Percentiles rank a stretch among this genome's conserved stretches.
Evolutionary conservation across 257 asterid genomes (phyloP).

Genomic region (Nicotiana knightiana): DNA sequence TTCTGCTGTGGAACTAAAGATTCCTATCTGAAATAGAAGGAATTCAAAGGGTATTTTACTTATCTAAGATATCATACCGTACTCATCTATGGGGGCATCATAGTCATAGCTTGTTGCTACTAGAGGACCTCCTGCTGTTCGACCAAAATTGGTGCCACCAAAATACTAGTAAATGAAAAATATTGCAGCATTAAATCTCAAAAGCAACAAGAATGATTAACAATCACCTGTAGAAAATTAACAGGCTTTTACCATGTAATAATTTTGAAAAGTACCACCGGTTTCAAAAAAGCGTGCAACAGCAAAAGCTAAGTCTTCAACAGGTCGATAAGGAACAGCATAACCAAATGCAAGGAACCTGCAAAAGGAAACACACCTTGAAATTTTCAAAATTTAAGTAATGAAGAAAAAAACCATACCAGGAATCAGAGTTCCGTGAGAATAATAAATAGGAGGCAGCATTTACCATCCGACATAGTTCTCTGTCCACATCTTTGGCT

Average conservation of each 20-base stretch:
- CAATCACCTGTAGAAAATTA: neutral
- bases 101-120: slow-evolving; percentile 80
- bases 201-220: neutral
- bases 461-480: slow-evolving; percentile 76
- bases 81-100: slow-evolving; percentile 81
- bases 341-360: slow-evolving; percentile 88
- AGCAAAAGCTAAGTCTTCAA: slow-evolving; percentile 79
- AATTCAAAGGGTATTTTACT: neutral
- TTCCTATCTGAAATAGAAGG: neutral
- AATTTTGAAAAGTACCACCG: slow-evolving; percentile 84
- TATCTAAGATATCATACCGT: slow-evolving; percentile 34
- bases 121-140: slow-evolving; percentile 81
- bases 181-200: neutral
- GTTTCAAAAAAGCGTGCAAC: slow-evolving; percentile 78
- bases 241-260: slow-evolving; percentile 62
- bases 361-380: slow-evolving; percentile 4
- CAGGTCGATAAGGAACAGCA: slow-evolving; percentile 71
- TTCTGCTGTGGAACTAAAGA: neutral
- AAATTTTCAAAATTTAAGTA: neutral
- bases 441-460: neutral
- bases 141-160: slow-evolving; percentile 87
- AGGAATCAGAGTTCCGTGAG: neutral
- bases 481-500: slow-evolving; percentile 86
- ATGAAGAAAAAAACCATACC: neutral
- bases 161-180: slow-evolving; percentile 39